Percentiles rank a stretch among this genome's conserved stretches.
These are phyloP conservation scores for Puccinia hordei DNA, from an alignment of 1,284 basidiomycete genomes.

Conservation along the genomic window DNA sequence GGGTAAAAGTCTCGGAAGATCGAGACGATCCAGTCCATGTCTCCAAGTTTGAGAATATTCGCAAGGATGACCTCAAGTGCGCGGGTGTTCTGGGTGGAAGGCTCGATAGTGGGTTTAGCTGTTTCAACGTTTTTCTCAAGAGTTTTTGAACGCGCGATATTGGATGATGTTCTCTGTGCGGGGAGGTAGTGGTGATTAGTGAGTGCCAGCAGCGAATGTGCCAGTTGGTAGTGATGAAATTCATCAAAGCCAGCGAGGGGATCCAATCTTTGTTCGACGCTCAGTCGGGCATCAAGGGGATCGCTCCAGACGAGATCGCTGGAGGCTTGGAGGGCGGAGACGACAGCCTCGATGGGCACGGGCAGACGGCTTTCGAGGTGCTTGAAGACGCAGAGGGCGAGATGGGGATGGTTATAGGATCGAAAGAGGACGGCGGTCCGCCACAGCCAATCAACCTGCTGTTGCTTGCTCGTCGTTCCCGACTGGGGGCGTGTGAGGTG, in stretches of 20 bases:
- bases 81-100: neutral
- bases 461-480: neutral
- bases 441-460: constrained; percentile 1
- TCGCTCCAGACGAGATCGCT: constrained; percentile 7
- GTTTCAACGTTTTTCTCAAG: neutral
- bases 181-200: neutral
- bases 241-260: no score
- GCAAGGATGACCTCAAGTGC: constrained; percentile 31
- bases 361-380: neutral
- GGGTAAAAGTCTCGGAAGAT: constrained; percentile 39
- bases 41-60: constrained; percentile 28
- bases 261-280: no score
- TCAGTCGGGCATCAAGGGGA: neutral
- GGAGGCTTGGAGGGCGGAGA: constrained; percentile 17
- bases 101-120: neutral
- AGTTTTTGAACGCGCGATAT: neutral
- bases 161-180: neutral
- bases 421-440: constrained; percentile 14
- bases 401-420: constrained; percentile 26
- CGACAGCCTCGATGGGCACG: neutral
- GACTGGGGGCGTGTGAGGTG: neutral
- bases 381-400: constrained; percentile 3
- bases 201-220: constrained; percentile 6
- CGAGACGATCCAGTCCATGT: constrained; percentile 42
- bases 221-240: constrained; percentile 4